Percentiles rank a stretch among this genome's conserved stretches.
Evolutionary conservation across 1,284 basidiomycete genomes (phyloP).

Genomic region (Termitomyces sp.): DNA sequence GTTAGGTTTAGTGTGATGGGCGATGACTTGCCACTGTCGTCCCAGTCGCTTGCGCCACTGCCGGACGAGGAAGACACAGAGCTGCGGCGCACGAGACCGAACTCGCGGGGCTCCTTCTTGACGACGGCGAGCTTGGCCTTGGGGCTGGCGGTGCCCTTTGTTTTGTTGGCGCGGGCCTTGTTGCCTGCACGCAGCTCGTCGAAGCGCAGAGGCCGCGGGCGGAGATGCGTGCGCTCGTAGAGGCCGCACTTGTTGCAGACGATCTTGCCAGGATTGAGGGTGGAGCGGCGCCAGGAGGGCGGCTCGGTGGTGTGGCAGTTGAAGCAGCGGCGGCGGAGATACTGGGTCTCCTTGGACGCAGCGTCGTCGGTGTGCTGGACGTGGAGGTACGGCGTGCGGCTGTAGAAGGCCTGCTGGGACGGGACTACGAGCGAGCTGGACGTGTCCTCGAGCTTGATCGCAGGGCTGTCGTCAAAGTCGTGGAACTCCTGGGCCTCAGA

Average conservation of each 20-base stretch:
- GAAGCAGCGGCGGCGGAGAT: conserved; percentile 77
- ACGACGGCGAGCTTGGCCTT: conserved; percentile 33
- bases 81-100: conserved; percentile 46
- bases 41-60: conserved; percentile 64
- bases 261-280: conserved; percentile 83
- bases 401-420: conserved; percentile 44
- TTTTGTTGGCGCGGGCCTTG: conserved; percentile 69
- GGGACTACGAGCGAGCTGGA: conserved; percentile 52
- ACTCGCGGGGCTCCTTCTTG: conserved; percentile 62
- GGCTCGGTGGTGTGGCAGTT: conserved; percentile 87
- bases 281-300: conserved; percentile 77
- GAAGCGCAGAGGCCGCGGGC: conserved; percentile 74
- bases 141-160: conserved; percentile 34
- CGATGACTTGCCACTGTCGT: conserved; percentile 57
- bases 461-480: conserved; percentile 42
- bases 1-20: conserved; percentile 9
- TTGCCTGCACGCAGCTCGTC: conserved; percentile 79
- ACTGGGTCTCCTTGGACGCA: conserved; percentile 81
- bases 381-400: conserved; percentile 37
- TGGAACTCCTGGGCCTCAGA: conserved; percentile 29
- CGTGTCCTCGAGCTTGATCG: conserved; percentile 60
- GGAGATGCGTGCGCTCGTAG: conserved; percentile 79
- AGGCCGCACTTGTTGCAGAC: conserved; percentile 88
- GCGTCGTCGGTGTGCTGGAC: conserved; percentile 85
- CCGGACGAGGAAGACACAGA: conserved; percentile 57